phyloP scores from a whole-genome alignment of 2,329 filamentous ascomycete genomes.

The Pestalotiopsis fici region DNA sequence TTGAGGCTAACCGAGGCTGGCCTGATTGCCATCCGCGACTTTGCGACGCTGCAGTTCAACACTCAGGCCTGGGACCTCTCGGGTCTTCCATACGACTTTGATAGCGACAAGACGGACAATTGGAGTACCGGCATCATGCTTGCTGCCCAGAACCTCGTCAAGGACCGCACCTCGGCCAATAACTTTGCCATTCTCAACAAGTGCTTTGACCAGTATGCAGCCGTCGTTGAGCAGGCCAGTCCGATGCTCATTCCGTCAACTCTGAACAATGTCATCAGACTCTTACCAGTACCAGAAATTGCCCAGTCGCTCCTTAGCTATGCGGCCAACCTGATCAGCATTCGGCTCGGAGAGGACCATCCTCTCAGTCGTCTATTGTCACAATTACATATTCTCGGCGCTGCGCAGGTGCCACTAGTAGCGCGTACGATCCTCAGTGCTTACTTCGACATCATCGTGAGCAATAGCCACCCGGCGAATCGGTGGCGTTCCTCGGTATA shows the following conservation, averaged over 20 bases:
- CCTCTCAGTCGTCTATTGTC: conserved; percentile 7
- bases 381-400: neutral
- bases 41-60: neutral
- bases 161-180: neutral
- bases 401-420: neutral
- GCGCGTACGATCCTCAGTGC: conserved; percentile 1
- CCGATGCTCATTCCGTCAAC: neutral
- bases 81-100: conserved; percentile 3
- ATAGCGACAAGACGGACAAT: neutral
- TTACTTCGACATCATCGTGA: conserved; percentile 8
- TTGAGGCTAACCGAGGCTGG: neutral
- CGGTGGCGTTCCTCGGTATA: neutral
- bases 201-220: conserved; percentile 8
- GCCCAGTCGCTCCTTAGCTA: conserved; percentile 6
- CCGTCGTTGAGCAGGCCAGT: conserved; percentile 3
- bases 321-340: neutral
- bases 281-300: conserved; percentile 8
- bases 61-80: neutral
- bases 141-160: neutral
- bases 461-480: conserved; percentile 7
- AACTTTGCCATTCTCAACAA: conserved; percentile 8
- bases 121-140: conserved; percentile 1
- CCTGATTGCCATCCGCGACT: conserved; percentile 4
- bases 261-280: conserved; percentile 5
- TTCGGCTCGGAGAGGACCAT: conserved; percentile 8